These are phyloP conservation scores for Microbotryum intermedium DNA, from an alignment of 1,284 basidiomycete genomes.

Conservation along the genomic window DNA sequence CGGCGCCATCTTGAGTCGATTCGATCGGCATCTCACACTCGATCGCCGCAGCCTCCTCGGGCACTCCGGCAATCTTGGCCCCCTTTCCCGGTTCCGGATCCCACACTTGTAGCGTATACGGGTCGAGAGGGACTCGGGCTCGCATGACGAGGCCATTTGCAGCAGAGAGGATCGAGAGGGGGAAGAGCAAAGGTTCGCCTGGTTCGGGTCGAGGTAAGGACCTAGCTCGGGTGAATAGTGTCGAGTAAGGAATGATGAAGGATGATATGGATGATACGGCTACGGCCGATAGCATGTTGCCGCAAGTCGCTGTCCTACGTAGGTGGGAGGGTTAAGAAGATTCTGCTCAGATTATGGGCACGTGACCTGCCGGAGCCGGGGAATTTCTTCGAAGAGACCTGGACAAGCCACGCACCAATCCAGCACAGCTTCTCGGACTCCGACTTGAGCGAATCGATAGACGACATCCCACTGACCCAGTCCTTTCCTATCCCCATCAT, in stretches of 20 bases:
- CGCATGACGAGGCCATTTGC: conserved; percentile 23
- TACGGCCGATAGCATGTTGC: conserved; percentile 26
- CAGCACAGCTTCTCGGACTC: conserved; percentile 4
- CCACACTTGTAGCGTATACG: conserved; percentile 13
- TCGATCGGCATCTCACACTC: conserved; percentile 27
- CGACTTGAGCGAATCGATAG: conserved; percentile 28
- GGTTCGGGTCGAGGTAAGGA: not conserved
- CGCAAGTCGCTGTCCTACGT: conserved; percentile 21
- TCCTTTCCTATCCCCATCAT: conserved; percentile 11
- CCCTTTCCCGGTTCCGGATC: conserved; percentile 16
- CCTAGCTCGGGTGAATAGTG: conserved; percentile 17
- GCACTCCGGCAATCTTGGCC: conserved; percentile 23
- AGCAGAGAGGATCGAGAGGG: conserved; percentile 23
- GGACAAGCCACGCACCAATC: conserved; percentile 15
- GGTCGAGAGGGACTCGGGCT: conserved; percentile 23
- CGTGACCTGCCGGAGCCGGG: not conserved
- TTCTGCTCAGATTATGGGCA: not conserved
- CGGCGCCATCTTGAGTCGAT: not conserved
- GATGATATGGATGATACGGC: conserved; percentile 5
- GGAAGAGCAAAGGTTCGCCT: conserved; percentile 10
- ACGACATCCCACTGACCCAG: conserved; percentile 20
- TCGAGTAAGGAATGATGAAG: conserved; percentile 22
- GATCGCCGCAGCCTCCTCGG: conserved; percentile 16
- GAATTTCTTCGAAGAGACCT: not conserved
- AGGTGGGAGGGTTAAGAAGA: not conserved